Evolutionary conservation across 2,329 filamentous ascomycete species (phyloP), one percentile per base, ranked within the genome.

Genomic region (Nigrospora osmanthi): DNA sequence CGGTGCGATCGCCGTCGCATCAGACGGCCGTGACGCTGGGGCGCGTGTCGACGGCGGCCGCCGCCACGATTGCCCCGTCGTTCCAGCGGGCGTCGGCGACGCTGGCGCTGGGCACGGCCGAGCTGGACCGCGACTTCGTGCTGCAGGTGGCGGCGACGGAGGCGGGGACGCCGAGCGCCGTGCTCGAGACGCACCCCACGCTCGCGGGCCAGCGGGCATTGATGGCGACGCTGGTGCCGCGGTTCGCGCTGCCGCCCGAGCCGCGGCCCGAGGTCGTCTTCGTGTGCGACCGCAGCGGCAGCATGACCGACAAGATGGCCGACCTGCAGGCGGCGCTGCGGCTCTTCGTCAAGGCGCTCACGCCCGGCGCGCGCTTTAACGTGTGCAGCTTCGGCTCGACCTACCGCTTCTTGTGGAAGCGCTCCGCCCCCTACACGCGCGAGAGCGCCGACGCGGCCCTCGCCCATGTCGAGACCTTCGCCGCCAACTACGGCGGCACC

Each of bases 211-310:
- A 85, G 40, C 72, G 78, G 4, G 83, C 84, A 1, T 57, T 89
- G 47, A 87, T 89, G 83, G 67, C 76, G 0, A 86, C 83, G 0
- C 66, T 89, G 0, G 81, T 88, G 0, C 85, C 85, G 2, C 81
- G 79, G 49, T 87, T 87, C 62, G 68, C 70, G n/a, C 64, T 87
- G 0, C 76, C 78, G 0, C 57, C 71, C 0, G 67, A 72, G 10
- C 23, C 23, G 23, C 62, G 59, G 44, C 68, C 71, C 4, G 85
- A 89, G 56, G 73, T 89, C 17, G 76, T 89, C 15, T 88, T 89
- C 52, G 65, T 89, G 5, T 83, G 81, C 45, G 85, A 89, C 58
- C 75, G 83, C 42, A 86, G 81, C 45, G 83, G 82, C 0, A 85
- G 81, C 47, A 85, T 85, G 82, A 23, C 36, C 0, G 50, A 51